phyloP scores from a whole-genome alignment of 2,329 filamentous ascomycete genomes.

The Exophiala xenobiotica region DNA sequence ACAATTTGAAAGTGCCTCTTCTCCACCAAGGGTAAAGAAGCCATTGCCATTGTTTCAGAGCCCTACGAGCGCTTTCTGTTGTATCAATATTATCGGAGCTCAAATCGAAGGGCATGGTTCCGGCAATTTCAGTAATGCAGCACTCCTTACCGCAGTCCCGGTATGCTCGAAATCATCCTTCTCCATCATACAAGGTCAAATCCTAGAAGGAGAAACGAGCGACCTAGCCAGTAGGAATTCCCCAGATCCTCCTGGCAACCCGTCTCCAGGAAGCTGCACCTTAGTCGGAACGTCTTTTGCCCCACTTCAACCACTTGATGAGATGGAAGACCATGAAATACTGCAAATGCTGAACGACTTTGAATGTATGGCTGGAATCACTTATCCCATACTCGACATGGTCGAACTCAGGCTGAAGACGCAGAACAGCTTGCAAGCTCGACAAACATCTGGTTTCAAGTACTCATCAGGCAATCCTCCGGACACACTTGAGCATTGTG shows the following conservation, averaged over 20 bases:
- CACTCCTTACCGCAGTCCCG: not conserved
- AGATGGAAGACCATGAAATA: not conserved
- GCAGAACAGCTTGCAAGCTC: not conserved
- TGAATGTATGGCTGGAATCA: not conserved
- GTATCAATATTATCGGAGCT: constrained; percentile 11
- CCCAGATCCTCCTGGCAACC: not conserved
- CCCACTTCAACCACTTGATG: not conserved
- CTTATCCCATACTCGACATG: not conserved
- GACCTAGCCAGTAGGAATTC: constrained; percentile 7
- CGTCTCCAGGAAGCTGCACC: not conserved
- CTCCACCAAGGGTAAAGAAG: constrained; percentile 1
- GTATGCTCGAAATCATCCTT: not conserved
- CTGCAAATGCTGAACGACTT: not conserved
- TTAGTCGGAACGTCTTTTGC: not conserved
- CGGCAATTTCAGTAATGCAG: not conserved
- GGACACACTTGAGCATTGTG: constrained; percentile 1
- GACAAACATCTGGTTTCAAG: not conserved
- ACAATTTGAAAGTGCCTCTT: not conserved
- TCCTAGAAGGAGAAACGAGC: constrained; percentile 8
- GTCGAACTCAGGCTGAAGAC: not conserved
- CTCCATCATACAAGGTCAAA: constrained; percentile 10
- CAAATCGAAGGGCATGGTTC: constrained; percentile 1
- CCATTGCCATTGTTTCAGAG: constrained; percentile 12
- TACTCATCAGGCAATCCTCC: not conserved
- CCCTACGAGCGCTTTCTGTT: constrained; percentile 12